Conservation (phyloP, 1,284 basidiomycete species). For the Coniferiporia sulphurascens region DNA sequence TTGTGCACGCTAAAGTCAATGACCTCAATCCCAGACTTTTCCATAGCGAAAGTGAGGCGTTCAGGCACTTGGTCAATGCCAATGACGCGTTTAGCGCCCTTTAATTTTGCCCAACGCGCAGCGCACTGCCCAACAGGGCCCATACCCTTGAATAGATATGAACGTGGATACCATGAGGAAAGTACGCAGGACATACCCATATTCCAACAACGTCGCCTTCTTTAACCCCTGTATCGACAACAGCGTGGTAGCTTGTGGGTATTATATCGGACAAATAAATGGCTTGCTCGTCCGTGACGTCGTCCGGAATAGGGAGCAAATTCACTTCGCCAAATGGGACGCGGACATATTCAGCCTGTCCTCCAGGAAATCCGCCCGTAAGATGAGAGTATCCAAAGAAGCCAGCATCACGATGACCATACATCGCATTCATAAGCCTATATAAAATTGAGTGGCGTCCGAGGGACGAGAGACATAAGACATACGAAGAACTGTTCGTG, state of each 20-base stretch:
- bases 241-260: constrained; percentile 68
- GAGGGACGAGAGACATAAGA: background rate
- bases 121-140: constrained; percentile 62
- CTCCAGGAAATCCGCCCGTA: constrained; percentile 68
- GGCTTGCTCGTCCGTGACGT: constrained; percentile 58
- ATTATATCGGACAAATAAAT: constrained; percentile 70
- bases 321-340: constrained; percentile 72
- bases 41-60: constrained; percentile 56
- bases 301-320: constrained; percentile 62
- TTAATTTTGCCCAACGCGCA: constrained; percentile 58
- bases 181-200: constrained; percentile 42
- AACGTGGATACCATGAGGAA: background rate
- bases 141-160: constrained; percentile 36
- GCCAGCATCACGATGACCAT: constrained; percentile 64
- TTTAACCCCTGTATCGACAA: constrained; percentile 64
- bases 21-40: constrained; percentile 52
- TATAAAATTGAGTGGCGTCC: background rate
- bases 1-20: constrained; percentile 58
- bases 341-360: constrained; percentile 65
- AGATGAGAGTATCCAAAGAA: constrained; percentile 76
- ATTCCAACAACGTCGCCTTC: constrained; percentile 63
- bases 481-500: constrained; percentile 63
- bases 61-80: constrained; percentile 63
- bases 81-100: constrained; percentile 70
- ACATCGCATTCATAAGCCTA: constrained; percentile 59